Evolutionary conservation across 352 stramenopile species (phyloP).

Genomic region (Pythium inflatum): DNA sequence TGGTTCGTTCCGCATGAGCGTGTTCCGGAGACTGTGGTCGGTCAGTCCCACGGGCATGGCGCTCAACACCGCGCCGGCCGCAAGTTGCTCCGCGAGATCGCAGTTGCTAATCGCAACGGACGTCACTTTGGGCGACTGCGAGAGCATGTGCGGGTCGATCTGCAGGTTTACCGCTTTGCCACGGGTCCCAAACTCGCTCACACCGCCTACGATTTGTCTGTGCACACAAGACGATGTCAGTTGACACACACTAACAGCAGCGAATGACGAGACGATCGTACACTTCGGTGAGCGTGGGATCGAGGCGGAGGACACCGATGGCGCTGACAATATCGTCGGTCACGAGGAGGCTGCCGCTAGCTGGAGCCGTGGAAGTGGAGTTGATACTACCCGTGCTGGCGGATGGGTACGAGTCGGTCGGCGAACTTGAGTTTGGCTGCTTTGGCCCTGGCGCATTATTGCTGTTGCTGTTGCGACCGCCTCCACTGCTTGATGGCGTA

Average conservation of each 20-base stretch:
- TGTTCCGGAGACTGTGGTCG: neutral
- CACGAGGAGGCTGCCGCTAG: too few relatives aligned
- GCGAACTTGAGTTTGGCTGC: too few relatives aligned
- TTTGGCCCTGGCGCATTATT: too few relatives aligned
- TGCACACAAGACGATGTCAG: neutral
- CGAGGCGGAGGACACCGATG: neutral
- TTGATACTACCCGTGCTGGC: too few relatives aligned
- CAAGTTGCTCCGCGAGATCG: neutral
- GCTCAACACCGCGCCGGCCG: neutral
- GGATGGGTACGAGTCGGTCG: too few relatives aligned
- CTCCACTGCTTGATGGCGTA: too few relatives aligned
- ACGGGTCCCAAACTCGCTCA: neutral
- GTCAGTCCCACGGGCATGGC: neutral
- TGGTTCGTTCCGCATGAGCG: neutral
- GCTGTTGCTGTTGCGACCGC: too few relatives aligned
- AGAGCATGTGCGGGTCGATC: neutral
- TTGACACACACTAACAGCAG: neutral
- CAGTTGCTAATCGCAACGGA: conserved; percentile 4
- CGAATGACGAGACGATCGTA: conserved; percentile 3
- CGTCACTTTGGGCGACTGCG: neutral
- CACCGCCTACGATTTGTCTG: neutral
- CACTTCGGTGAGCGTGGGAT: neutral
- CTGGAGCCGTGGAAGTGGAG: too few relatives aligned
- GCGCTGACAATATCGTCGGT: too few relatives aligned
- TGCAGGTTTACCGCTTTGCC: neutral